phyloP scores from a whole-genome alignment of 2,329 filamentous ascomycete genomes.

The Fusarium beomiforme region DNA sequence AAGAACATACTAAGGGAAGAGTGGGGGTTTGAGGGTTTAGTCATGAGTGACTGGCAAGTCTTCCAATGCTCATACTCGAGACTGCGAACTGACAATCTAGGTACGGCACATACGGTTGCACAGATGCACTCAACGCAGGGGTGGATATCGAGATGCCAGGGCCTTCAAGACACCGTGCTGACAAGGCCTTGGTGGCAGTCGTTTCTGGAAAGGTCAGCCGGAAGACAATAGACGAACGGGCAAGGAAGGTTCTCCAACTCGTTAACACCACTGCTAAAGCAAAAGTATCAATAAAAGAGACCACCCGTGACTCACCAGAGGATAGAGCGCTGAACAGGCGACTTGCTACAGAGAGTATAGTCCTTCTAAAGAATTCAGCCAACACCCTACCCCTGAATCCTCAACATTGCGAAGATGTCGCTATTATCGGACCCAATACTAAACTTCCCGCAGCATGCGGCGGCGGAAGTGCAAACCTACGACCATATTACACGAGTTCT shows the following conservation, averaged over 20 bases:
- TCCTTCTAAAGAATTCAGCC: constrained; percentile 72
- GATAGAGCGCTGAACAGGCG: constrained; percentile 6
- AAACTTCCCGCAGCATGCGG: constrained; percentile 50
- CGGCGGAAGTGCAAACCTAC: constrained; percentile 47
- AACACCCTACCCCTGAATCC: constrained; percentile 60
- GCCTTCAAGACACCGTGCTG: constrained; percentile 5
- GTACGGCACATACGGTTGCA: constrained; percentile 25
- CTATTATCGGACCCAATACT: constrained; percentile 65
- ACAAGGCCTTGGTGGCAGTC: constrained; percentile 6
- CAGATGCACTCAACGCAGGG: constrained; percentile 12
- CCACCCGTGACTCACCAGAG: constrained; percentile 16
- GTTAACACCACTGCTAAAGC: not conserved
- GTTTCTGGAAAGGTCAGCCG: not conserved
- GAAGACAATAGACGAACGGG: constrained; percentile 5
- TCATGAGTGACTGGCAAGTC: constrained; percentile 32
- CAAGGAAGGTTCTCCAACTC: constrained; percentile 5
- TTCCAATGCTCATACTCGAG: accelerated
- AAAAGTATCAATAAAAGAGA: constrained; percentile 12
- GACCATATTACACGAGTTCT: constrained; percentile 46
- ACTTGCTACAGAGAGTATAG: constrained; percentile 55
- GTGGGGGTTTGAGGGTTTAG: constrained; percentile 18
- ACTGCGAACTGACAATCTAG: not conserved
- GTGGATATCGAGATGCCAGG: constrained; percentile 28
- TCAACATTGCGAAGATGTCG: constrained; percentile 50
- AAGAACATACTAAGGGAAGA: constrained; percentile 9